Evolutionary conservation across 371 early-diverging fungal species (phyloP).

Genomic region (Saksenaea vasiformis): DNA sequence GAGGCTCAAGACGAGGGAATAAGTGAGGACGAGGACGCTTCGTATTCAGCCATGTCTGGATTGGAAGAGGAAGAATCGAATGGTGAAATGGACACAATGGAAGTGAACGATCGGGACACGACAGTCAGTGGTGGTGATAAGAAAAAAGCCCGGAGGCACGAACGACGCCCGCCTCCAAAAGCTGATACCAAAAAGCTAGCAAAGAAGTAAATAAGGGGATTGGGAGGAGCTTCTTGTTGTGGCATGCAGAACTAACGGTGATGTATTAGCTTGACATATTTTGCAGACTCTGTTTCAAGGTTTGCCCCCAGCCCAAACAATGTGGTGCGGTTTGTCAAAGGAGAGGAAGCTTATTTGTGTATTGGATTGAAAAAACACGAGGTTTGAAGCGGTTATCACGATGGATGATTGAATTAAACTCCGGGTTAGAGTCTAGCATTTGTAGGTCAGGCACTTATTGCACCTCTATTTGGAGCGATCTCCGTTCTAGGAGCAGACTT

Average conservation of each 20-base stretch:
- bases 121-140: not conserved
- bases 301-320: constrained; percentile 14
- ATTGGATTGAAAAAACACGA: constrained; percentile 24
- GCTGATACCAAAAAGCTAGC: not conserved
- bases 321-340: constrained; percentile 5
- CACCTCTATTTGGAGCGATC: constrained; percentile 47
- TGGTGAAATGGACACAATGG: not conserved
- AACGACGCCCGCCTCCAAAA: not conserved
- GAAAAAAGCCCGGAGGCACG: not conserved
- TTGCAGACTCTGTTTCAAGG: constrained; percentile 12
- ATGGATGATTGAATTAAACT: not conserved
- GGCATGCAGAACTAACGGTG: not conserved
- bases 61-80: constrained; percentile 10
- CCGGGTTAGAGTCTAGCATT: constrained; percentile 45
- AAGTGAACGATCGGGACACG: not conserved
- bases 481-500: constrained; percentile 43
- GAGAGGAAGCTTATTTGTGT: constrained; percentile 18
- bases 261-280: not conserved
- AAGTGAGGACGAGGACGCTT: not conserved
- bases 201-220: not conserved
- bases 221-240: not conserved
- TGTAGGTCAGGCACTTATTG: constrained; percentile 50
- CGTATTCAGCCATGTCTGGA: constrained; percentile 3
- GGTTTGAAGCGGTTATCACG: constrained; percentile 6
- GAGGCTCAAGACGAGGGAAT: not conserved